phyloP scores from a whole-genome alignment of 495 filamentous ascomycete genomes.

The Jackrogersella multiformis region DNA sequence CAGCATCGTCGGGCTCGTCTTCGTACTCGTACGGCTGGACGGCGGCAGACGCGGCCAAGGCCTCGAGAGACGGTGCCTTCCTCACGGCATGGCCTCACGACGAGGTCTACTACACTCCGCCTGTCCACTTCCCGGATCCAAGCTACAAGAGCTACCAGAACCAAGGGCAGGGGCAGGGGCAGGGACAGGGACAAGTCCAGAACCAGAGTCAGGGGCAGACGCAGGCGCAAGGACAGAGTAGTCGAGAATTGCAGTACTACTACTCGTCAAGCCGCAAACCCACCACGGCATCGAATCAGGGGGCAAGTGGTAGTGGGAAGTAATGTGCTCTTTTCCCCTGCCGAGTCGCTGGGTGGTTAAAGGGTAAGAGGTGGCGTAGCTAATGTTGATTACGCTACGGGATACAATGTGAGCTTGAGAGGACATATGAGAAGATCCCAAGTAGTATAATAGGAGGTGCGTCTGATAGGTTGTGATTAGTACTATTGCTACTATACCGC shows the following conservation, averaged over 20 bases:
- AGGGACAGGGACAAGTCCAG: no score
- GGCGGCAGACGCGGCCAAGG: constrained; percentile 41
- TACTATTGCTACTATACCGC: background rate
- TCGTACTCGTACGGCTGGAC: constrained; percentile 32
- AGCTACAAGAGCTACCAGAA: background rate
- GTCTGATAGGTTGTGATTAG: background rate
- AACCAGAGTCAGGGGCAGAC: background rate
- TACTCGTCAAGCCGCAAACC: background rate
- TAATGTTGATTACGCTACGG: background rate
- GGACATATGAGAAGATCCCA: background rate
- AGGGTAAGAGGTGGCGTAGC: background rate
- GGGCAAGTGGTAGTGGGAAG: background rate
- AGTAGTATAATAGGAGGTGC: background rate
- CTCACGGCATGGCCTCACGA: constrained; percentile 46
- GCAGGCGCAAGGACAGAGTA: background rate
- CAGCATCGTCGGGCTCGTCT: background rate
- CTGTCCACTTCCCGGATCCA: constrained; percentile 3
- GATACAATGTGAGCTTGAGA: background rate
- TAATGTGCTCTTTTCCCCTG: background rate
- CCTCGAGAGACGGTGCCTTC: constrained; percentile 38
- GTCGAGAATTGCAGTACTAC: background rate
- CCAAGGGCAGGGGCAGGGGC: constrained; percentile 1
- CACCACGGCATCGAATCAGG: background rate
- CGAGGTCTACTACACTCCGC: constrained; percentile 35
- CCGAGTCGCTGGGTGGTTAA: no score